Percentiles rank a stretch among this genome's conserved stretches.
Evolutionary conservation across 202 grass and related monocot genomes (phyloP).

Genomic region (Musa balbisiana): DNA sequence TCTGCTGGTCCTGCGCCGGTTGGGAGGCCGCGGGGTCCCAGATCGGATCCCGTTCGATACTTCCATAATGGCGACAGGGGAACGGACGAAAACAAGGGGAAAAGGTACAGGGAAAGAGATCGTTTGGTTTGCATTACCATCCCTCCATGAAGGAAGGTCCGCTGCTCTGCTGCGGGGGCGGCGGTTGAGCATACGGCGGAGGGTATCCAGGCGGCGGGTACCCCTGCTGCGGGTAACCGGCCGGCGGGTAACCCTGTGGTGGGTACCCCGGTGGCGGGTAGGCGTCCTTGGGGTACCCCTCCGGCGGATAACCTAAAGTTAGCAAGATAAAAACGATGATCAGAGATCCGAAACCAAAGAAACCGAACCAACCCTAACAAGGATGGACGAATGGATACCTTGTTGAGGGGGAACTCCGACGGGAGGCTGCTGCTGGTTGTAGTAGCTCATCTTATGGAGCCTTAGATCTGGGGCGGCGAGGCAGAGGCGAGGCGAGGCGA

Average conservation of each 20-base stretch:
- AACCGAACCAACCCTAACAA: too few species aligned
- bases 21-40: neutral
- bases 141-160: slow-evolving; percentile 47
- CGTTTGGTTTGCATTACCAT: slow-evolving; percentile 29
- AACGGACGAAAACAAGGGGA: neutral
- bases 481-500: neutral
- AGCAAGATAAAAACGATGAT: too few species aligned
- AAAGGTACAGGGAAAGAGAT: neutral
- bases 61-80: neutral
- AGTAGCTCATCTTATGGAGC: slow-evolving; percentile 9
- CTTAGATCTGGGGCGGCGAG: neutral
- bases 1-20: neutral
- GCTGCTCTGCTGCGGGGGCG: slow-evolving; percentile 28
- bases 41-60: neutral
- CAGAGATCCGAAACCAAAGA: neutral
- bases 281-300: slow-evolving; percentile 37
- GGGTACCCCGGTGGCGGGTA: slow-evolving; percentile 42
- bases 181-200: slow-evolving; percentile 40
- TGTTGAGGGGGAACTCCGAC: slow-evolving; percentile 14
- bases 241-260: slow-evolving; percentile 33
- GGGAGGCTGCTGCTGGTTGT: slow-evolving; percentile 15
- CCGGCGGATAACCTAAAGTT: neutral
- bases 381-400: neutral
- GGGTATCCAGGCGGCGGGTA: slow-evolving; percentile 32
- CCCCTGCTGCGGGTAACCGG: slow-evolving; percentile 25